A percentile compares a stretch with the other conserved stretches of the same genome.
Evolutionary conservation across 2,329 filamentous ascomycete genomes (phyloP).

Genomic region (Pezicula carpinea): DNA sequence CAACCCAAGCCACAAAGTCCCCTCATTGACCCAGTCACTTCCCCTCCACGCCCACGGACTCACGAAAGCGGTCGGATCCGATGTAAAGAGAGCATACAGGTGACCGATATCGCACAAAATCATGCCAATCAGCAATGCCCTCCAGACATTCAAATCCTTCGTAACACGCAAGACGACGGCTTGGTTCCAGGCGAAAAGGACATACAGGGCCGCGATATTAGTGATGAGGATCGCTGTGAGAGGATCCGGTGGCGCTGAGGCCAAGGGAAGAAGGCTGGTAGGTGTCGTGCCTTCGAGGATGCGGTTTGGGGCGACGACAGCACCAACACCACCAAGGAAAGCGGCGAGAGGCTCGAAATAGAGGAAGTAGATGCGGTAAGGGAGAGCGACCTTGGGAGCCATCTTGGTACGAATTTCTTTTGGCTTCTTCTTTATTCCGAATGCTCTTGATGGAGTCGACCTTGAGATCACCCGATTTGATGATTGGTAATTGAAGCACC

Average conservation of each 20-base stretch:
- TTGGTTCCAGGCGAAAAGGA: conserved; percentile 27
- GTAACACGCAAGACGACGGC: conserved; percentile 24
- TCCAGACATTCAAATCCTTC: conserved; percentile 25
- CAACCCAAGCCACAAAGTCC: conserved; percentile 28
- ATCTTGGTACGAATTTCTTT: too few species aligned
- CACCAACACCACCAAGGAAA: conserved; percentile 18
- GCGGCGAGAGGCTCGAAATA: conserved; percentile 21
- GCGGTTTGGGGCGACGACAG: conserved; percentile 11
- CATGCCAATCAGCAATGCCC: conserved; percentile 20
- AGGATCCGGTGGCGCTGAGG: conserved; percentile 6
- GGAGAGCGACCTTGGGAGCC: conserved; percentile 7
- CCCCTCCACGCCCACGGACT: conserved; percentile 18
- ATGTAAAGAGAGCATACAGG: conserved; percentile 26
- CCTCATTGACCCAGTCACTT: conserved; percentile 34
- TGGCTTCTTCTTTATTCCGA: too few species aligned
- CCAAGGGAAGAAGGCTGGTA: conserved; percentile 9
- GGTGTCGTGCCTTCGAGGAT: conserved; percentile 20
- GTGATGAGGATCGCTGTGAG: conserved; percentile 22
- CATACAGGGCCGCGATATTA: conserved; percentile 26
- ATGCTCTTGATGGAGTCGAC: too few species aligned
- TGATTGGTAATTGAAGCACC: too few species aligned
- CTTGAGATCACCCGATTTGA: too few species aligned
- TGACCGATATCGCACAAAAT: conserved; percentile 26
- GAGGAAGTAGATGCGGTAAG: conserved; percentile 23
- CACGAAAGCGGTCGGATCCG: conserved; percentile 25